phyloP scores from a whole-genome alignment of 345 rosid species.

The Angophora floribunda region DNA sequence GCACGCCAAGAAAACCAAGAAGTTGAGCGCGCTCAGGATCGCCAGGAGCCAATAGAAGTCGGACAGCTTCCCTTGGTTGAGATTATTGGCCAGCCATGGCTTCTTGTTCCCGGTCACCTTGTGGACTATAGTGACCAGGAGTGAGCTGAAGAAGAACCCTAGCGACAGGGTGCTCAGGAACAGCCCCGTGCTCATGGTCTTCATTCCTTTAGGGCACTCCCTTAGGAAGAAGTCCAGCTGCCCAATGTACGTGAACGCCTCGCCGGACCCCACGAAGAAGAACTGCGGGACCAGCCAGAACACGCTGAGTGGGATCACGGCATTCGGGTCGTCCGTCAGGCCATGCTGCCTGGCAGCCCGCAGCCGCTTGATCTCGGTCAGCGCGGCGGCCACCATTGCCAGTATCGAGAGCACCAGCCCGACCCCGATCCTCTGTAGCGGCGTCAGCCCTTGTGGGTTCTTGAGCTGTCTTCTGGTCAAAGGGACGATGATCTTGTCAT shows the following conservation, averaged over 20 bases:
- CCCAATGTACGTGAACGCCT: constrained; percentile 82
- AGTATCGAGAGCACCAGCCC: constrained; percentile 48
- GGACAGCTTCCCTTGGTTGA: constrained; percentile 70
- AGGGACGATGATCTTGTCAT: constrained; percentile 57
- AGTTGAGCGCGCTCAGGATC: constrained; percentile 48
- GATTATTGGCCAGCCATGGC: constrained; percentile 83
- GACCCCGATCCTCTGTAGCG: constrained; percentile 72
- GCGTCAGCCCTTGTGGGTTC: constrained; percentile 73
- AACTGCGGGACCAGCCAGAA: constrained; percentile 84
- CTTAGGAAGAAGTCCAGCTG: constrained; percentile 87
- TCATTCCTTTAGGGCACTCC: constrained; percentile 99
- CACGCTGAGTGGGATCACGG: constrained; percentile 56
- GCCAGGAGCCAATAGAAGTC: constrained; percentile 90
- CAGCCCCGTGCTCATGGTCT: constrained; percentile 92
- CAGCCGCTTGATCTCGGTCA: constrained; percentile 57
- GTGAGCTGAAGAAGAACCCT: constrained; percentile 81
- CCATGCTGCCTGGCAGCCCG: constrained; percentile 30
- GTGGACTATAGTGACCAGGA: constrained; percentile 64
- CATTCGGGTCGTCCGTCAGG: constrained; percentile 15
- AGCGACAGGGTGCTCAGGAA: constrained; percentile 79
- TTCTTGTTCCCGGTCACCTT: constrained; percentile 31
- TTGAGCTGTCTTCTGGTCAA: constrained; percentile 35
- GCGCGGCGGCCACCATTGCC: constrained; percentile 70
- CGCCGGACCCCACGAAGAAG: constrained; percentile 77
- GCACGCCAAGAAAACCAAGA: constrained; percentile 37